phyloP scores from a whole-genome alignment of 176 grass and related monocot species.

The Carex scoparia region DNA sequence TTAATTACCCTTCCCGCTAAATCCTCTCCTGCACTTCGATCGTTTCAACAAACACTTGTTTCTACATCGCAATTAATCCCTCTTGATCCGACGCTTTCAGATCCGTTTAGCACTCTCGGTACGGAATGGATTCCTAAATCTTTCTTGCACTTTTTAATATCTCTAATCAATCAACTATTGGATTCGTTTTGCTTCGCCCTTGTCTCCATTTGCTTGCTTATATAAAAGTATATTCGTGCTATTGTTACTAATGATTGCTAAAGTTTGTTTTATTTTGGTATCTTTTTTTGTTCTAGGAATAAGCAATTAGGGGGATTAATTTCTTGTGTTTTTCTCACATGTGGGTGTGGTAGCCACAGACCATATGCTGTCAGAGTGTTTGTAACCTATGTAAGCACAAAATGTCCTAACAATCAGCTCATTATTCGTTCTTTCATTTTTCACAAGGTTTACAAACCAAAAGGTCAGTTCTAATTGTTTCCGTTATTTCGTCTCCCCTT shows the following conservation, averaged over 20 bases:
- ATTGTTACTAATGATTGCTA: not conserved
- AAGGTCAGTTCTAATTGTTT: not conserved
- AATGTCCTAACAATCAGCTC: not conserved
- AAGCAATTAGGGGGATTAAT: not conserved
- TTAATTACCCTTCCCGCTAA: not conserved
- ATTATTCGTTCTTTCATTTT: not conserved
- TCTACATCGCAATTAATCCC: not conserved
- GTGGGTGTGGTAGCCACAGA: not conserved
- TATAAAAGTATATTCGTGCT: not conserved
- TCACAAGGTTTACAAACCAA: not conserved
- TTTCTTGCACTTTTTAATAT: not conserved
- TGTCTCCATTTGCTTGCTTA: not conserved
- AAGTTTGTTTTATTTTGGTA: not conserved
- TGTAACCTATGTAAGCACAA: slow-evolving; percentile 7
- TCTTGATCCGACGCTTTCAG: not conserved
- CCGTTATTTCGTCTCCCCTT: not conserved
- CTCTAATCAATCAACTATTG: not conserved
- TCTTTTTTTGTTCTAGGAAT: not conserved
- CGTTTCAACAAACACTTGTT: not conserved
- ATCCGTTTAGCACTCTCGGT: not conserved
- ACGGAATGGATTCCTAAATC: not conserved
- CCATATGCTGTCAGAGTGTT: not conserved
- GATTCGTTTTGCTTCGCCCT: not conserved
- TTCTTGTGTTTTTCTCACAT: not conserved
- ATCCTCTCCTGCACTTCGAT: not conserved